Evolutionary conservation across 345 rosid genomes (phyloP), one percentile per base, ranked within the genome.

Genomic region (Firmiana major): DNA sequence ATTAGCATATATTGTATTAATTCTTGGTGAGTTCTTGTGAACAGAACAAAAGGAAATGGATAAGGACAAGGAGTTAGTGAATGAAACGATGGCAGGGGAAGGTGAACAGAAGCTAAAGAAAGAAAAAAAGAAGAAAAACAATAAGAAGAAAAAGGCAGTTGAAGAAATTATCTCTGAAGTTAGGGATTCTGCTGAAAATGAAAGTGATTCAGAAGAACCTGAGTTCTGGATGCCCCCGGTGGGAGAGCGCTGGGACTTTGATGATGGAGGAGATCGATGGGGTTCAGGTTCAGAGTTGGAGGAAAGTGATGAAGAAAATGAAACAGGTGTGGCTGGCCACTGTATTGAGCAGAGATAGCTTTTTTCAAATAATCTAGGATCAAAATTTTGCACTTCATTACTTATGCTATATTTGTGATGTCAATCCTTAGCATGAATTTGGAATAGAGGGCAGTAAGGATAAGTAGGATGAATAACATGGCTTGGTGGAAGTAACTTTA

Each of bases 151-250:
- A 17, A 82, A 83, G 73, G 57, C 26, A 19, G 77, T 84, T 34
- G 87, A 83, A 75, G 83, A 85, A 51, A 85, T 85, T 12, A 80
- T 83, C 38, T 83, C 85, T 67, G 86, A 88, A 84, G 84, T 86
- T 55, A 77, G 89, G 66, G 54, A 81, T 77, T 59, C 84, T 67
- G 74, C 74, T 40, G 85, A 80, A 68, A 87, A 81, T 69, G 88
- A 82, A 24, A 81, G 80, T 83, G 97, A 90, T 77, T 82, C 79
- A 0, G 97, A 89, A 75, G 94, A 85, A 38, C 79, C 58, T 45
- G 97, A 91, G 57, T 92, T 92, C 84, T 92, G 98, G 98, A 81
- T 92, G 84, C 99, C 99, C 36, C 92, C 96, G 0, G 84, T 24
- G 34, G 98, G 97, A n/a, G 90, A 89, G 3, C 92, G 97, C 3